Percentiles rank a stretch among this genome's conserved stretches.
Conservation (phyloP, 257 asterid genomes). For the Jacaranda copaia region DNA sequence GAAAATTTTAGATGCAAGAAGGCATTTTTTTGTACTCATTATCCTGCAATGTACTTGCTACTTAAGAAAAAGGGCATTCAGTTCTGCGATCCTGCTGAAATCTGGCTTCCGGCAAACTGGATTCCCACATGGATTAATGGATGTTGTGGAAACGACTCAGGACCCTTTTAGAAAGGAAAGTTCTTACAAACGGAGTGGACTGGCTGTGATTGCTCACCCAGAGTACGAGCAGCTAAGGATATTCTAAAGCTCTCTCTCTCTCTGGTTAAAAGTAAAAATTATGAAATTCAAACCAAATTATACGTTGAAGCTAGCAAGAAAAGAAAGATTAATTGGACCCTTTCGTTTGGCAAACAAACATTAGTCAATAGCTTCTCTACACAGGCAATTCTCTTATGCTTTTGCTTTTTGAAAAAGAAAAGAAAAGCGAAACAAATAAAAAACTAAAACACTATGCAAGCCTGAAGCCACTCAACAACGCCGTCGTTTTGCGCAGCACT, state of each 20-base stretch:
- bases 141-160: too few relatives aligned
- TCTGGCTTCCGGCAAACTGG: neutral
- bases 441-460: neutral
- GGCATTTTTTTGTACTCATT: slow-evolving; percentile 11
- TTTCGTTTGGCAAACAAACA: neutral
- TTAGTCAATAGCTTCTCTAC: neutral
- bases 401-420: neutral
- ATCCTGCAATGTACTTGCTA: slow-evolving; percentile 2
- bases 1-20: neutral
- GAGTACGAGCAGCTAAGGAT: neutral
- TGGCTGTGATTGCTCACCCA: too few relatives aligned
- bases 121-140: neutral
- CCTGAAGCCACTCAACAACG: neutral
- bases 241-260: too few relatives aligned
- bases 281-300: neutral
- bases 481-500: neutral
- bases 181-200: too few relatives aligned
- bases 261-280: too few relatives aligned
- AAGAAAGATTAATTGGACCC: neutral
- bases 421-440: neutral
- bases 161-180: too few relatives aligned
- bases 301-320: neutral
- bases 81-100: neutral
- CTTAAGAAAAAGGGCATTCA: neutral
- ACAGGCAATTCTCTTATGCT: too few relatives aligned